A percentile compares a stretch with the other conserved stretches of the same genome.
Conservation (phyloP, 768 basidiomycete species). For the Obba rivulosa region DNA sequence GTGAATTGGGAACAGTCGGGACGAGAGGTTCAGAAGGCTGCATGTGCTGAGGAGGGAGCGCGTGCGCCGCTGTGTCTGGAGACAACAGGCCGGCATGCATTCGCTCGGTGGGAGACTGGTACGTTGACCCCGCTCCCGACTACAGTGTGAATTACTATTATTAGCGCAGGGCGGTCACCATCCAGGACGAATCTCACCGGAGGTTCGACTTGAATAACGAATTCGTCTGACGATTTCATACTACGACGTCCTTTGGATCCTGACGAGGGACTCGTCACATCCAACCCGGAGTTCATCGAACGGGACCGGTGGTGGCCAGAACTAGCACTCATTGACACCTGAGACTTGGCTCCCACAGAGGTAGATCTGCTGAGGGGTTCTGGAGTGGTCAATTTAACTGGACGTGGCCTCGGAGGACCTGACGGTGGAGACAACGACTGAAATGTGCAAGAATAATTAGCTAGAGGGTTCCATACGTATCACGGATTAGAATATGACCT, state of each 20-base stretch:
- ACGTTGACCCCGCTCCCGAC: conserved; percentile 15
- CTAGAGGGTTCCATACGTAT: neutral
- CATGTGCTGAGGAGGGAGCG: conserved; percentile 5
- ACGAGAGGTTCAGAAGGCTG: conserved; percentile 1
- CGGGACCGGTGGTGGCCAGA: conserved; percentile 9
- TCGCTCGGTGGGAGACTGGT: conserved; percentile 8
- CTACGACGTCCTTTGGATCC: conserved; percentile 5
- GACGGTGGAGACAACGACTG: conserved; percentile 8
- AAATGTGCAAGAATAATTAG: conserved; percentile 4
- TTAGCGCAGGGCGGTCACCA: neutral
- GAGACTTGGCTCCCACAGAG: neutral
- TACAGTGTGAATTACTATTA: neutral
- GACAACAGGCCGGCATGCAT: conserved; percentile 15
- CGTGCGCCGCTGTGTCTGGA: conserved; percentile 7
- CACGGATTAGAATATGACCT: conserved; percentile 3
- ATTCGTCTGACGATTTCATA: conserved; percentile 8
- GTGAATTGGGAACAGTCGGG: conserved; percentile 3
- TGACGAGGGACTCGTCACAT: neutral
- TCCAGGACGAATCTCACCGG: conserved; percentile 14
- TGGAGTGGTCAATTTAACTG: conserved; percentile 7
- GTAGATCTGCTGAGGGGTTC: conserved; percentile 7
- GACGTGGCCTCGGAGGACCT: conserved; percentile 4
- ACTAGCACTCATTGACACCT: neutral
- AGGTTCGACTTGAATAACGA: conserved; percentile 17
- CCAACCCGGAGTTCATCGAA: conserved; percentile 4